These are phyloP conservation scores for Ganoderma sp. DNA, from an alignment of 1,284 basidiomycete genomes.

Conservation along the genomic window DNA sequence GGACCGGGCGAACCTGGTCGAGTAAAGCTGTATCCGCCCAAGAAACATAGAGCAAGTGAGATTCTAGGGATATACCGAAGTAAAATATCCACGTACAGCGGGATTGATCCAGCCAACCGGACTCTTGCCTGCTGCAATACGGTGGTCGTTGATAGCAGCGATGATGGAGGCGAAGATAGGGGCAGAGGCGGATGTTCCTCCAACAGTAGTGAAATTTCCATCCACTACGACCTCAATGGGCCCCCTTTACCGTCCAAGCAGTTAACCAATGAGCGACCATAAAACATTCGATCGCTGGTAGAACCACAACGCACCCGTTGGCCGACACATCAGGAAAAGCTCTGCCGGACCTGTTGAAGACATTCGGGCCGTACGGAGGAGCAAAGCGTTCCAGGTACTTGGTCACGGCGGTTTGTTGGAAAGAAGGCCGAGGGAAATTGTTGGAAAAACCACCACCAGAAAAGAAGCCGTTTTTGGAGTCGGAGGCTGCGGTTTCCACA, in stretches of 20 bases:
- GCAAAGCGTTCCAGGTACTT: conserved; percentile 26
- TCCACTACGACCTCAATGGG: conserved; percentile 40
- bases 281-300: not conserved
- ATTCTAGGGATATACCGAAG: too few species aligned
- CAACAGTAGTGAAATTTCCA: conserved; percentile 34
- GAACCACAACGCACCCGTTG: conserved; percentile 43
- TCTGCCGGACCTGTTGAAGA: conserved; percentile 33
- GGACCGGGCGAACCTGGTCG: conserved; percentile 33
- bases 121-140: conserved; percentile 47
- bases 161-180: conserved; percentile 53
- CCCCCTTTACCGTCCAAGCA: conserved; percentile 37
- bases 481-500: conserved; percentile 27
- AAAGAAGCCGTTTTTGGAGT: conserved; percentile 14
- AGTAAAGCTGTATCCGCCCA: conserved; percentile 39
- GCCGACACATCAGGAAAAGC: conserved; percentile 33
- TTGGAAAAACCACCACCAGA: conserved; percentile 34
- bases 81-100: conserved; percentile 19
- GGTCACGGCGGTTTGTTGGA: conserved; percentile 26
- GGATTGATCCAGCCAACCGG: conserved; percentile 67
- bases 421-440: conserved; percentile 25
- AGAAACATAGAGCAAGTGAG: not conserved
- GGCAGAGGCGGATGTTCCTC: conserved; percentile 32
- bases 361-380: conserved; percentile 20
- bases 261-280: not conserved
- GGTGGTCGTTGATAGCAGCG: conserved; percentile 65